phyloP scores from a whole-genome alignment of 768 basidiomycete genomes.

The Botryobasidium botryosum region DNA sequence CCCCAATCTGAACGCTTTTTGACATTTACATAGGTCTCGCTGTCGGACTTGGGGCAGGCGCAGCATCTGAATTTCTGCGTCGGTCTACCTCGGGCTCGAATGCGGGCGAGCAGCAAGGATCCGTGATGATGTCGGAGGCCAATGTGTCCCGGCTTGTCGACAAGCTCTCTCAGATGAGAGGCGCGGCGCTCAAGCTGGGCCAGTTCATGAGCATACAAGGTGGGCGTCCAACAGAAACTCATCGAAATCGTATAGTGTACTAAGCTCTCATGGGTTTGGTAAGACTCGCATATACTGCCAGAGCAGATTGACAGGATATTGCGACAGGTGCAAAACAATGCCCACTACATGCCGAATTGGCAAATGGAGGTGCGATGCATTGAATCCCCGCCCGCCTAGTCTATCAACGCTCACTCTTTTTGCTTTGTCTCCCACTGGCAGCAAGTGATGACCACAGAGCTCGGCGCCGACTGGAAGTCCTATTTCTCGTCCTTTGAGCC shows the following conservation, averaged over 20 bases:
- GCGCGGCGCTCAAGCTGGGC: slow-evolving; percentile 89
- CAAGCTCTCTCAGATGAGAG: slow-evolving; percentile 89
- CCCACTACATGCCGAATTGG: slow-evolving; percentile 98
- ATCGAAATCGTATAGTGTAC: not conserved
- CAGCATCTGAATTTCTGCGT: slow-evolving; percentile 70
- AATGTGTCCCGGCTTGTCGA: slow-evolving; percentile 81
- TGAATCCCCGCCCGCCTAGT: not conserved
- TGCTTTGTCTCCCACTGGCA: slow-evolving; percentile 26
- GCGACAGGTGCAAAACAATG: slow-evolving; percentile 80
- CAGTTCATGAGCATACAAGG: slow-evolving; percentile 98
- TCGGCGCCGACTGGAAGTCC: slow-evolving; percentile 58
- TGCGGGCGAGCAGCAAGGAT: slow-evolving; percentile 20
- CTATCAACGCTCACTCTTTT: not conserved
- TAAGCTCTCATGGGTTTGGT: slow-evolving; percentile 4
- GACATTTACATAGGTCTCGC: slow-evolving; percentile 50
- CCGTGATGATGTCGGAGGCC: slow-evolving; percentile 76
- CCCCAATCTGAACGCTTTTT: not conserved
- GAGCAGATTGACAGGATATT: slow-evolving; percentile 79
- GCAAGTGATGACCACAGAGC: slow-evolving; percentile 47
- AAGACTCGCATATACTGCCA: slow-evolving; percentile 84
- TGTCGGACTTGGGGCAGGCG: slow-evolving; percentile 75
- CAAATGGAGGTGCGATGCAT: slow-evolving; percentile 65
- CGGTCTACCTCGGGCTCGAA: slow-evolving; percentile 32
- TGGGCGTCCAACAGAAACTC: slow-evolving; percentile 14
- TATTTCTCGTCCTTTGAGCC: slow-evolving; percentile 63